Evolutionary conservation across 2,329 filamentous ascomycete species (phyloP).

Genomic region (Stachybotrys chlorohalonatus): DNA sequence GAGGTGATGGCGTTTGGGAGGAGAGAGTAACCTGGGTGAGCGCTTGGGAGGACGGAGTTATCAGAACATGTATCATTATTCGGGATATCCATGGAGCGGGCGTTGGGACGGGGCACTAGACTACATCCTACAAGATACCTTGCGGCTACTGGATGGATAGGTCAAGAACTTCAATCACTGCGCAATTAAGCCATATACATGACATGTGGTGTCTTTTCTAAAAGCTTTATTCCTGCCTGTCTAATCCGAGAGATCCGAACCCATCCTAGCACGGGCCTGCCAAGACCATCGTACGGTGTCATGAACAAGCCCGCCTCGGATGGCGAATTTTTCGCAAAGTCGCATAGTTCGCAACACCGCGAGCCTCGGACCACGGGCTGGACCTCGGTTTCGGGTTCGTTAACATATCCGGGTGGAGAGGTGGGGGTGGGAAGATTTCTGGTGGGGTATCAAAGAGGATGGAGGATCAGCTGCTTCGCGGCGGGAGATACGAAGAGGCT

Average conservation of each 20-base stretch:
- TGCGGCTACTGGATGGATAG: constrained; percentile 2
- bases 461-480: not conserved
- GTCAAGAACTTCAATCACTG: too few relatives aligned
- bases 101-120: not conserved
- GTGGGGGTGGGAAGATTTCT: not conserved
- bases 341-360: not conserved
- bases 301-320: not conserved
- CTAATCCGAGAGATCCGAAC: not conserved
- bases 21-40: not conserved
- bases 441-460: not conserved
- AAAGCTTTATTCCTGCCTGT: too few relatives aligned
- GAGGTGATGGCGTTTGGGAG: not conserved
- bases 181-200: too few relatives aligned
- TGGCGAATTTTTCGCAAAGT: not conserved
- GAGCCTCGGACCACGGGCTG: not conserved
- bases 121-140: not conserved
- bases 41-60: not conserved
- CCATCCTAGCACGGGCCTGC: not conserved
- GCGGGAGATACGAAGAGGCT: too few relatives aligned
- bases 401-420: not conserved
- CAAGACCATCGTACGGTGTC: not conserved
- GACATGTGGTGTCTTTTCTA: too few relatives aligned
- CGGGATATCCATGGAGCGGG: not conserved
- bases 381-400: not conserved
- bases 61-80: constrained; percentile 1